Evolutionary conservation across 2,329 filamentous ascomycete species (phyloP).

Genomic region (Claviceps africana): DNA sequence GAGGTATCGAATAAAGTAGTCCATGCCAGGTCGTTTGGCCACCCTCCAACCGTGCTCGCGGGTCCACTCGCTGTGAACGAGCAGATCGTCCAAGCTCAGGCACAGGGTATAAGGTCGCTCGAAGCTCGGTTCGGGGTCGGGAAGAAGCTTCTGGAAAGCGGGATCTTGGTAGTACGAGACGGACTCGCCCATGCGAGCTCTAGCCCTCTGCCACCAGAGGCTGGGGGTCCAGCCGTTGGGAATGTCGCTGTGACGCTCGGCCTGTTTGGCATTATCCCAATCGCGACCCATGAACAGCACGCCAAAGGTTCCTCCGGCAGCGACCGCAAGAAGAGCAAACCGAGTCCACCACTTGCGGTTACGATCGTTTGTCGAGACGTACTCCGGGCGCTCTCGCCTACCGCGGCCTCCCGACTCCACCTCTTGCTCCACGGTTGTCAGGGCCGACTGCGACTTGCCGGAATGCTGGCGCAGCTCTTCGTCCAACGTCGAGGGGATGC

Average conservation of each 20-base stretch:
- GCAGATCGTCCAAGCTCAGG: constrained; percentile 80
- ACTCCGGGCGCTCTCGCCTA: constrained; percentile 49
- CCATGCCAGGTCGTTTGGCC: constrained; percentile 85
- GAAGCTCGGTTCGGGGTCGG: constrained; percentile 63
- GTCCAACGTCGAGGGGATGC: constrained; percentile 81
- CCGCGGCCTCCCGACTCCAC: constrained; percentile 16
- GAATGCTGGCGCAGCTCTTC: constrained; percentile 48
- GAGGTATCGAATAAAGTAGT: constrained; percentile 94
- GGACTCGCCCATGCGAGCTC: constrained; percentile 59
- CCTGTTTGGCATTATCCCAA: constrained; percentile 74
- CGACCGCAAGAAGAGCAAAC: constrained; percentile 52
- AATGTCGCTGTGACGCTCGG: constrained; percentile 50
- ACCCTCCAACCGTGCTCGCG: constrained; percentile 90
- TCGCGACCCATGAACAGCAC: constrained; percentile 71
- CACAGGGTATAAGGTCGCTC: constrained; percentile 86
- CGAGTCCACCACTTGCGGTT: constrained; percentile 65
- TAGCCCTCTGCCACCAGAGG: constrained; percentile 69
- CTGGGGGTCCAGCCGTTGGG: constrained; percentile 66
- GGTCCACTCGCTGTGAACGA: constrained; percentile 90
- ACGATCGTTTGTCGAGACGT: constrained; percentile 81
- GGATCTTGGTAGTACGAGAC: constrained; percentile 93
- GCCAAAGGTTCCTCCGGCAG: constrained; percentile 41
- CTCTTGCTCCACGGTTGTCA: constrained; percentile 25
- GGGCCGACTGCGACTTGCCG: constrained; percentile 18
- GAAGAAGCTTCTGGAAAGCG: constrained; percentile 83